Conservation (phyloP, 2,329 filamentous ascomycete genomes). For the Aspergillus pseudoglaucus region DNA sequence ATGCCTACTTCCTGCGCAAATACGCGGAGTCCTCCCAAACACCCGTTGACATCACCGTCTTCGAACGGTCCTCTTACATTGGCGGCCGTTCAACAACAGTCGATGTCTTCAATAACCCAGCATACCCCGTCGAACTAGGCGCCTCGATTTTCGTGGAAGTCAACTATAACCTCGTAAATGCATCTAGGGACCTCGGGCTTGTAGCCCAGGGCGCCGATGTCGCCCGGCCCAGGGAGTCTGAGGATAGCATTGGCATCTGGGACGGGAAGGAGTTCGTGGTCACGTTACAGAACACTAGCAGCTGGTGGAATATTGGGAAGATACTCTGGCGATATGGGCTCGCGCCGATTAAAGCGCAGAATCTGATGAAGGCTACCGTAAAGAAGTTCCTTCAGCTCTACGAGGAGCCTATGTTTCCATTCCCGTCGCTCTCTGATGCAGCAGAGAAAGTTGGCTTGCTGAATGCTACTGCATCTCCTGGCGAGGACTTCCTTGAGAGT, state of each 20-base stretch:
- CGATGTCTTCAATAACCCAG: slow-evolving; percentile 62
- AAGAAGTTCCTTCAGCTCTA: slow-evolving; percentile 74
- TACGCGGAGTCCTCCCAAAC: slow-evolving; percentile 58
- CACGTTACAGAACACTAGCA: slow-evolving; percentile 52
- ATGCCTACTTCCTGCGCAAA: slow-evolving; percentile 73
- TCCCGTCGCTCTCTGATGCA: slow-evolving; percentile 64
- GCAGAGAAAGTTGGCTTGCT: slow-evolving; percentile 62
- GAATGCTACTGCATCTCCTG: slow-evolving; percentile 62
- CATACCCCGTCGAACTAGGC: slow-evolving; percentile 72
- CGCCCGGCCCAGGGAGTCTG: slow-evolving; percentile 40
- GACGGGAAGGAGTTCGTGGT: slow-evolving; percentile 71
- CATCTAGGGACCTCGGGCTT: slow-evolving; percentile 66
- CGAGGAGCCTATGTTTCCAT: slow-evolving; percentile 75
- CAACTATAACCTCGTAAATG: slow-evolving; percentile 75
- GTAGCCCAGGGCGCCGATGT: slow-evolving; percentile 44
- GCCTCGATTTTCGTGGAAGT: slow-evolving; percentile 84
- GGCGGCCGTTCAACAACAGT: slow-evolving; percentile 86
- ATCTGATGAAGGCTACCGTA: slow-evolving; percentile 65
- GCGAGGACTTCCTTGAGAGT: slow-evolving; percentile 61
- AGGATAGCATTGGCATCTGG: slow-evolving; percentile 68
- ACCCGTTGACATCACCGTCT: slow-evolving; percentile 73
- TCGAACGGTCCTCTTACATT: slow-evolving; percentile 69
- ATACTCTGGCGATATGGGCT: slow-evolving; percentile 80
- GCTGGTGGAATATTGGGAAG: slow-evolving; percentile 75
- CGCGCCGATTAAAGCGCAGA: slow-evolving; percentile 66